Evolutionary conservation across 2,329 filamentous ascomycete genomes (phyloP).

Genomic region (Fusarium torulosum): DNA sequence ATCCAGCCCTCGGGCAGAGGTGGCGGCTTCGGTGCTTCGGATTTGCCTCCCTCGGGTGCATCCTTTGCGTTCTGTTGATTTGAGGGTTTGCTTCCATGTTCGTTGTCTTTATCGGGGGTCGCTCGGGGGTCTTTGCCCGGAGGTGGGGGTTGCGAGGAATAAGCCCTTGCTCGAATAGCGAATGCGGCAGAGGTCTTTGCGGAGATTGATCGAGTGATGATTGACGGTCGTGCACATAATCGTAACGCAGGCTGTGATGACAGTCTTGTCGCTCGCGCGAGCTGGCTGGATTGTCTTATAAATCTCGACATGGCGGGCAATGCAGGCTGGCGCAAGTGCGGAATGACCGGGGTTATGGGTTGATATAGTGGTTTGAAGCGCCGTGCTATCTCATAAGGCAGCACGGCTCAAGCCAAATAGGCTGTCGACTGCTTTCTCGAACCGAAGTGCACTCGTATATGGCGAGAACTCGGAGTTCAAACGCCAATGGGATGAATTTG

Average conservation of each 20-base stretch:
- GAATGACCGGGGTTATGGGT: slow-evolving; percentile 52
- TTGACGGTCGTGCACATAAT: slow-evolving; percentile 56
- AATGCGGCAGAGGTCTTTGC: slow-evolving; percentile 46
- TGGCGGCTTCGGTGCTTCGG: slow-evolving; percentile 46
- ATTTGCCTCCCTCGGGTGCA: slow-evolving; percentile 31
- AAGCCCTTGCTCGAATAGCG: slow-evolving; percentile 53
- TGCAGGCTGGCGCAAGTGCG: slow-evolving; percentile 51
- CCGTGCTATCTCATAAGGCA: slow-evolving; percentile 53
- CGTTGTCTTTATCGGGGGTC: slow-evolving; percentile 46
- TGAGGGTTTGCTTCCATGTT: slow-evolving; percentile 37
- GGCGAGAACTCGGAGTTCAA: slow-evolving; percentile 33
- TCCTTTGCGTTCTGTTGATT: slow-evolving; percentile 39
- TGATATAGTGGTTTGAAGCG: slow-evolving; percentile 36
- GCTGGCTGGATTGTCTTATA: slow-evolving; percentile 74
- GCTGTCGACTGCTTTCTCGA: slow-evolving; percentile 12
- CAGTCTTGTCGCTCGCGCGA: slow-evolving; percentile 72
- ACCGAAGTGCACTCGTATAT: slow-evolving; percentile 24
- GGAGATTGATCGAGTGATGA: slow-evolving; percentile 50
- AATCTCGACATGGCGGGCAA: slow-evolving; percentile 71
- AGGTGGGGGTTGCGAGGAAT: slow-evolving; percentile 56
- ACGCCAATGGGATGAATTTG: slow-evolving; percentile 42
- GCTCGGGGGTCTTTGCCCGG: slow-evolving; percentile 53
- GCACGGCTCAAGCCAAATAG: slow-evolving; percentile 37
- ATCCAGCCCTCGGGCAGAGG: slow-evolving; percentile 63
- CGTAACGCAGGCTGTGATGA: slow-evolving; percentile 65